Base-by-base conservation (phyloP, 2,329 filamentous ascomycete genomes). In the Lecanosticta acicola region DNA sequence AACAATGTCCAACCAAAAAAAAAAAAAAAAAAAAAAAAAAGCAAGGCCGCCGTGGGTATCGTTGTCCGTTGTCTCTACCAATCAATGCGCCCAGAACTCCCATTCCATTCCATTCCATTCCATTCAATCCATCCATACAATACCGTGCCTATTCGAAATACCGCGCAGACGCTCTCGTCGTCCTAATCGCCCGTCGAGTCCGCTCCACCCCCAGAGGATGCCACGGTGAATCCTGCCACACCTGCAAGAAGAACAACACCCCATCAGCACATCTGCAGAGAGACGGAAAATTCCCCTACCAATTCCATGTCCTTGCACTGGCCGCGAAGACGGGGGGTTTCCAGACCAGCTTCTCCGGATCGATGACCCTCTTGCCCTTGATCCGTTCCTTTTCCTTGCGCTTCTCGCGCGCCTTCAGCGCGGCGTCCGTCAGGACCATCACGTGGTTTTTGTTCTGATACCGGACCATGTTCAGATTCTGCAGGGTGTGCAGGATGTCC, bases 371-470 rank as follows among this genome's bases (percentile, higher is more conserved):
- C 68, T 94, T 96, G 43, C 79, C 64, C 68, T 85, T 89, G 55
- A 86, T 80, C 69, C 88, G 94, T 43, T 66, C 63, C 70, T 89
- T 94, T 52, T 65, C 65, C 54, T 85, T 78, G 60, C 87, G 81
- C 65, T 84, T 78, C 46, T 82, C 78, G 53, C 81, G 71, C 59
- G 81, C 76, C 54, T 79, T 75, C 36, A 96, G 75, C 41, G 95
- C 78, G 49, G 87, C 83, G 53, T 93, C 85, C 0, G 91, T 90
- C 24, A 98, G 76, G 18, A 97, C 88, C 57, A 98, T 87, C 66
- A 97, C 91, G 74, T 97, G 93, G 63, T 95, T 90, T 55, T 90
- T 90, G 74, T 94, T 94, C 36, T 90, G 88, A 64, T 97, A 97
- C 37, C 93, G 80, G 63, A 97, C 80, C 87, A 98, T 94, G 65